These are phyloP conservation scores for Pleurostoma richardsiae DNA, from an alignment of 2,329 filamentous ascomycete genomes.

Conservation along the genomic window DNA sequence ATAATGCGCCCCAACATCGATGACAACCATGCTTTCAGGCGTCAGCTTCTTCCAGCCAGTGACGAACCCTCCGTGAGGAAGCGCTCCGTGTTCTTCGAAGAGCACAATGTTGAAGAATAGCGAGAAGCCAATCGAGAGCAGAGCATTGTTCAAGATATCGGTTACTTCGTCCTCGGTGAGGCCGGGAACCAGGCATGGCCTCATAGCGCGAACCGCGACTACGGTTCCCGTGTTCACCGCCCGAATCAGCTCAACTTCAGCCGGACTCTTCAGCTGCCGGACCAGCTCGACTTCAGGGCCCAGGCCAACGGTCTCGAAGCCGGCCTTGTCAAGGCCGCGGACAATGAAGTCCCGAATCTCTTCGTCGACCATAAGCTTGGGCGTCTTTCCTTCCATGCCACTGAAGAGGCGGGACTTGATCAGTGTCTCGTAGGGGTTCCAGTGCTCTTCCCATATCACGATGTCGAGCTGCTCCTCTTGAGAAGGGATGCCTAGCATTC, in stretches of 20 bases:
- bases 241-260: slow-evolving; percentile 51
- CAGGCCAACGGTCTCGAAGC: slow-evolving; percentile 52
- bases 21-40: slow-evolving; percentile 52
- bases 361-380: slow-evolving; percentile 58
- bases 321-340: slow-evolving; percentile 45
- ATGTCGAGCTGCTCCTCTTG: slow-evolving; percentile 43
- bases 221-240: slow-evolving; percentile 62
- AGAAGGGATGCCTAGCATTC: slow-evolving; percentile 53
- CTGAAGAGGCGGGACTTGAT: slow-evolving; percentile 34
- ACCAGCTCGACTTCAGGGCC: slow-evolving; percentile 50
- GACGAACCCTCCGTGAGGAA: slow-evolving; percentile 48
- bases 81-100: slow-evolving; percentile 50
- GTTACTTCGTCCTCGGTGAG: slow-evolving; percentile 55
- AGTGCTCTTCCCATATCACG: slow-evolving; percentile 59
- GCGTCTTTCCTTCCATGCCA: slow-evolving; percentile 7
- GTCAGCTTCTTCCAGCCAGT: slow-evolving; percentile 46
- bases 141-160: slow-evolving; percentile 47
- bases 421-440: slow-evolving; percentile 56
- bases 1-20: slow-evolving; percentile 59
- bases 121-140: slow-evolving; percentile 47
- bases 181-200: slow-evolving; percentile 46
- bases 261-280: slow-evolving; percentile 50
- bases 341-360: slow-evolving; percentile 61
- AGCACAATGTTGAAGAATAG: slow-evolving; percentile 61
- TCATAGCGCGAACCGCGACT: slow-evolving; percentile 53